Evolutionary conservation across 176 grass and related monocot genomes (phyloP).

Genomic region (Alloteropsis semialata): DNA sequence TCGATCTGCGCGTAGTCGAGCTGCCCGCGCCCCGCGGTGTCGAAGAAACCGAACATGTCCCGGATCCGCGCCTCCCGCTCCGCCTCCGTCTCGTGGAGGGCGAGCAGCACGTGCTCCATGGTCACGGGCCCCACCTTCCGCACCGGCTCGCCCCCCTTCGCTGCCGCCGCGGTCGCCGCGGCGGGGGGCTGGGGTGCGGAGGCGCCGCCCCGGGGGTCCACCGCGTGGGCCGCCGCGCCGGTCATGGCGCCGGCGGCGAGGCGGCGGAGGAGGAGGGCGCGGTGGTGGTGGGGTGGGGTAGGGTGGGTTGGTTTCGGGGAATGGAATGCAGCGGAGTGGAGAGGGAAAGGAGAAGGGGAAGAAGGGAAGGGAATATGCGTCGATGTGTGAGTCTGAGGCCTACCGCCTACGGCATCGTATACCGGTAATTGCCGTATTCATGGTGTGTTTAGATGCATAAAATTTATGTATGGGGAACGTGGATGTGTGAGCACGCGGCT

Average conservation of each 20-base stretch:
- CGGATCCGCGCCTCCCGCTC: conserved; percentile 93
- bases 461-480: too few species aligned
- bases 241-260: conserved; percentile 53
- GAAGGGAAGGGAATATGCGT: conserved; percentile 19
- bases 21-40: conserved; percentile 58
- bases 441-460: too few species aligned
- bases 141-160: conserved; percentile 49
- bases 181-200: conserved; percentile 1
- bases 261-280: not conserved
- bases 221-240: conserved; percentile 56
- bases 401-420: conserved; percentile 18
- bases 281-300: conserved; percentile 17
- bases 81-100: conserved; percentile 74
- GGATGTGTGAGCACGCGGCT: too few species aligned
- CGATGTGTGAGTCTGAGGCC: conserved; percentile 15
- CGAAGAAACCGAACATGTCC: conserved; percentile 86
- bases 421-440: not conserved
- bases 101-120: conserved; percentile 89
- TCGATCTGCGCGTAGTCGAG: conserved; percentile 97
- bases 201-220: conserved; percentile 10
- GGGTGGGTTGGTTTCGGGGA: conserved; percentile 32
- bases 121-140: conserved; percentile 69
- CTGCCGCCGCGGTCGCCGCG: not conserved
- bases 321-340: not conserved
- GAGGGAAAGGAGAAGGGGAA: not conserved